Evolutionary conservation across 2,329 filamentous ascomycete genomes (phyloP).

Genomic region (Colletotrichum cordylinicola): DNA sequence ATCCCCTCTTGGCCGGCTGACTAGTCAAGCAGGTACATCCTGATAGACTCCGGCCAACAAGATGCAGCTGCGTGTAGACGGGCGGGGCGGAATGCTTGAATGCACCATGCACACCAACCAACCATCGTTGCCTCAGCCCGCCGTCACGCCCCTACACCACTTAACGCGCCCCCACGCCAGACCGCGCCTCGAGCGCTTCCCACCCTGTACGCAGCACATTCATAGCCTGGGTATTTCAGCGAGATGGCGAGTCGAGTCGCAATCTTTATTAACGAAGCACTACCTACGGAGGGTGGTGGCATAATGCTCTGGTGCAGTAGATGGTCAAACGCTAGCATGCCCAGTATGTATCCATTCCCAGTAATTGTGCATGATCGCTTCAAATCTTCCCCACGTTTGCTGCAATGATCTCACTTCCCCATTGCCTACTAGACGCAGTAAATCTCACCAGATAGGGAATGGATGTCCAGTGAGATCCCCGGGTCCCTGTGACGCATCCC

Average conservation of each 20-base stretch:
- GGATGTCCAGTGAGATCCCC: background rate
- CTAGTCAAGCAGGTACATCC: slow-evolving; percentile 10
- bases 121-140: background rate
- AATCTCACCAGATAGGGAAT: background rate
- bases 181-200: background rate
- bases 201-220: background rate
- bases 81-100: slow-evolving; percentile 19
- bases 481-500: background rate
- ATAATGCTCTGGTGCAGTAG: background rate
- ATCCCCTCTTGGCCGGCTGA: background rate
- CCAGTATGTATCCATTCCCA: background rate
- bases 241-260: background rate
- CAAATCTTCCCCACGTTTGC: background rate
- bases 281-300: background rate
- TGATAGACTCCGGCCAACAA: background rate
- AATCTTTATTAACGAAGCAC: background rate
- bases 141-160: background rate
- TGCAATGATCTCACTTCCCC: background rate
- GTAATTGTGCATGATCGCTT: background rate
- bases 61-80: background rate
- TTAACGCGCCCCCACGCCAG: slow-evolving; percentile 11
- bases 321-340: background rate
- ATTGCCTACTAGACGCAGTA: background rate
- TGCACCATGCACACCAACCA: background rate
- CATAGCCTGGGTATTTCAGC: background rate